These are phyloP conservation scores for Colletotrichum lini DNA, from an alignment of 2,329 filamentous ascomycete species.

Conservation along the genomic window DNA sequence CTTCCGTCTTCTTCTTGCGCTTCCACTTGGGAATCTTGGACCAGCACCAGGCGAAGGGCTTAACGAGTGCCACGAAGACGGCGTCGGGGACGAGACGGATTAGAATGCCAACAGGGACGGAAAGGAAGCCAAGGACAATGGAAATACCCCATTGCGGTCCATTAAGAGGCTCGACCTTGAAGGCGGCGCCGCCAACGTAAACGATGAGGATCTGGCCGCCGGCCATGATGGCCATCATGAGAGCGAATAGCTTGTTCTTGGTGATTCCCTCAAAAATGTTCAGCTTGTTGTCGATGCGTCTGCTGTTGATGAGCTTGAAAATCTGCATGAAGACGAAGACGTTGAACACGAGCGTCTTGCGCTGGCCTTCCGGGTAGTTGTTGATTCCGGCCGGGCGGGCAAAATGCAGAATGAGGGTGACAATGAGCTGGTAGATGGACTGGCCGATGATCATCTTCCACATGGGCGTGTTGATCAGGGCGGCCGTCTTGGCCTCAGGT, in stretches of 20 bases:
- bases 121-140: conserved; percentile 75
- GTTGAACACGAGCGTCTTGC: conserved; percentile 83
- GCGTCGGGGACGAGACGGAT: conserved; percentile 65
- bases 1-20: conserved; percentile 40
- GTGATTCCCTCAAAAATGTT: conserved; percentile 81
- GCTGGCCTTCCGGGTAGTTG: conserved; percentile 57
- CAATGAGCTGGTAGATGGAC: conserved; percentile 80
- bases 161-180: conserved; percentile 66
- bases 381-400: conserved; percentile 64
- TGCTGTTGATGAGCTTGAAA: conserved; percentile 83
- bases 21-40: conserved; percentile 41
- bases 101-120: conserved; percentile 76
- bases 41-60: conserved; percentile 41
- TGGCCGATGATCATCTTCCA: conserved; percentile 93
- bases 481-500: conserved; percentile 80
- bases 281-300: conserved; percentile 81
- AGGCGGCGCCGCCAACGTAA: conserved; percentile 77
- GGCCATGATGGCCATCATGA: conserved; percentile 79
- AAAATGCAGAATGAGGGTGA: conserved; percentile 81
- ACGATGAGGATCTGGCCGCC: conserved; percentile 80
- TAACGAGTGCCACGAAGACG: conserved; percentile 41
- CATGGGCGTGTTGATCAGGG: conserved; percentile 83
- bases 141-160: conserved; percentile 79
- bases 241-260: conserved; percentile 79
- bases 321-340: conserved; percentile 90